These are phyloP conservation scores for Nicotiana otophora DNA, from an alignment of 257 asterid genomes.

Conservation along the genomic window DNA sequence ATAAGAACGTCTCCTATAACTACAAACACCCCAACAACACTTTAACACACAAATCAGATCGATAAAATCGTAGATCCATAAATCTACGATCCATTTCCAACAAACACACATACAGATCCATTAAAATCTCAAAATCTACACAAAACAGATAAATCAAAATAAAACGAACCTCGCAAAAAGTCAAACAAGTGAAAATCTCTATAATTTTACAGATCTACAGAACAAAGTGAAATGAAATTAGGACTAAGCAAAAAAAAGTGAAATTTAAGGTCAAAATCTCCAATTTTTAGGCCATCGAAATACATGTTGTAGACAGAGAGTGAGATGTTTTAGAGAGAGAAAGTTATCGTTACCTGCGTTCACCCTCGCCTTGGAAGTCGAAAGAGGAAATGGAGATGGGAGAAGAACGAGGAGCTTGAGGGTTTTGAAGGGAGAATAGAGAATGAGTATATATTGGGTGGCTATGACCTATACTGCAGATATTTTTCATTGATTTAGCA, in stretches of 20 bases:
- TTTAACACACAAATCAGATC: neutral
- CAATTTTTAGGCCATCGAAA: neutral
- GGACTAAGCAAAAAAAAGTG: neutral
- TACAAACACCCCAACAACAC: neutral
- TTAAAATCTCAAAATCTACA: neutral
- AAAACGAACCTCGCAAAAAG: neutral
- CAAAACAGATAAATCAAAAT: neutral
- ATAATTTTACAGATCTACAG: neutral
- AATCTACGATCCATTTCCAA: neutral
- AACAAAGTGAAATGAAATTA: neutral
- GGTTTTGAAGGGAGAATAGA: neutral
- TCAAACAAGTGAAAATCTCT: neutral
- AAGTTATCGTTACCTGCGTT: neutral
- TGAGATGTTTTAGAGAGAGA: neutral
- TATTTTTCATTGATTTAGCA: neutral
- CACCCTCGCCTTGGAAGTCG: neutral
- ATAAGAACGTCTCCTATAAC: neutral
- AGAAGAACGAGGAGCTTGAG: conserved; percentile 2
- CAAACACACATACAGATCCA: neutral
- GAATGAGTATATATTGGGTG: neutral
- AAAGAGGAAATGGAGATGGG: neutral
- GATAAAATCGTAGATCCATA: neutral
- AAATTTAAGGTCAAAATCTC: neutral
- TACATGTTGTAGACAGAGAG: neutral
- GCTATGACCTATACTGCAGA: neutral